Percentiles rank a stretch among this genome's conserved stretches.
Conservation (phyloP, 768 basidiomycete species). For the Udeniomyces megalosporus region DNA sequence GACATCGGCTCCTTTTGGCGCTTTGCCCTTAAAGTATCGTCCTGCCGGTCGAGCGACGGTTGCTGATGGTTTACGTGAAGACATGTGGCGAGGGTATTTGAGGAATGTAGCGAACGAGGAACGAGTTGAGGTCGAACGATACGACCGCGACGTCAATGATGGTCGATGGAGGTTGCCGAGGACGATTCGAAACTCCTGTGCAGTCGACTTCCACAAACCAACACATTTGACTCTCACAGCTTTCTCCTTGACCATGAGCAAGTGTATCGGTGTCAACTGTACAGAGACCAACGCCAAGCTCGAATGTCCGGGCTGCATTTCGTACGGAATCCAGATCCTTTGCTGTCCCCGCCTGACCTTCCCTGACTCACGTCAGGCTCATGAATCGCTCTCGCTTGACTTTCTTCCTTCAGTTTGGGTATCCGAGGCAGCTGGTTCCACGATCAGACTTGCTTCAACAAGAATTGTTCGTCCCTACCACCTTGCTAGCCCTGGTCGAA, state of each 20-base stretch:
- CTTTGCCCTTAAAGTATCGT: slow-evolving; percentile 72
- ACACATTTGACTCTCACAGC: background rate
- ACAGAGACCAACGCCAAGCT: slow-evolving; percentile 37
- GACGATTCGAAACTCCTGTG: no score
- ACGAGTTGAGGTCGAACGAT: no score
- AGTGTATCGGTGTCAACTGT: slow-evolving; percentile 14
- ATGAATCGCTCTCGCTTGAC: background rate
- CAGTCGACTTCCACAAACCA: no score
- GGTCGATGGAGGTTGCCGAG: no score
- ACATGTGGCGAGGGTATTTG: background rate
- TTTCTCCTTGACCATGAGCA: slow-evolving; percentile 1
- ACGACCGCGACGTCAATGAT: no score
- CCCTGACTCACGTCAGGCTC: slow-evolving; percentile 8
- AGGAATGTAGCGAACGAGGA: no score
- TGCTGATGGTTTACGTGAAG: slow-evolving; percentile 36
- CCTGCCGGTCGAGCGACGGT: slow-evolving; percentile 63
- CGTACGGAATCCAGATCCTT: slow-evolving; percentile 41
- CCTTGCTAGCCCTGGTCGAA: background rate
- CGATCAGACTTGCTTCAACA: slow-evolving; percentile 90
- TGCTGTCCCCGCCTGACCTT: slow-evolving; percentile 3
- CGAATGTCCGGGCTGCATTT: slow-evolving; percentile 87
- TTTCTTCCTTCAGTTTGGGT: slow-evolving; percentile 25
- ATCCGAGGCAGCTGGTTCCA: slow-evolving; percentile 48
- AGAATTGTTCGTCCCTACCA: slow-evolving; percentile 49
- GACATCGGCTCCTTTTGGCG: slow-evolving; percentile 11